These are phyloP conservation scores for Physaria fendleri DNA, from an alignment of 345 rosid genomes.

Conservation along the genomic window DNA sequence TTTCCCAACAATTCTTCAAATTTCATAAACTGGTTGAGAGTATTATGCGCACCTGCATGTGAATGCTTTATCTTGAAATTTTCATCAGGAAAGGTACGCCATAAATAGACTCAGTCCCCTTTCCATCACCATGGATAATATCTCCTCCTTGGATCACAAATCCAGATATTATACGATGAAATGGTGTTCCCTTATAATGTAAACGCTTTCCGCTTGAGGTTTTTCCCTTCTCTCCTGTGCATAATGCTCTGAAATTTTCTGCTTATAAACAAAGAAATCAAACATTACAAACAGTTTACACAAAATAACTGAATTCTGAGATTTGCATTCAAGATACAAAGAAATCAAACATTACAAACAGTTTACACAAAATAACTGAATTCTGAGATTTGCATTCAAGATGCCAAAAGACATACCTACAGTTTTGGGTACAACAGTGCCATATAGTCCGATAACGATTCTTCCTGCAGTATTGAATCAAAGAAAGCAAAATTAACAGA, in stretches of 20 bases:
- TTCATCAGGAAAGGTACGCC: slow-evolving; percentile 84
- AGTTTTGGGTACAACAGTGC: slow-evolving; percentile 79
- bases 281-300: background rate
- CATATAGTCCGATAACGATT: slow-evolving; percentile 89
- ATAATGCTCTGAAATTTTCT: slow-evolving; percentile 96
- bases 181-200: slow-evolving; percentile 71
- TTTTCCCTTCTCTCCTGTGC: slow-evolving; percentile 84
- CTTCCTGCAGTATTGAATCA: slow-evolving; percentile 59
- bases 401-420: slow-evolving; percentile 59
- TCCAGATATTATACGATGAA: slow-evolving; percentile 94
- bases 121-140: slow-evolving; percentile 64
- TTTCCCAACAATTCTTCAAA: background rate
- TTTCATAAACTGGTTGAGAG: background rate
- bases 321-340: background rate
- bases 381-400: background rate
- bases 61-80: slow-evolving; percentile 81
- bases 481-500: background rate
- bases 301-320: background rate
- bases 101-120: slow-evolving; percentile 69
- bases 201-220: slow-evolving; percentile 53
- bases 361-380: background rate
- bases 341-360: background rate
- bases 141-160: slow-evolving; percentile 97
- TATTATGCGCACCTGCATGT: slow-evolving; percentile 56
- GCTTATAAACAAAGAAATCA: slow-evolving; percentile 23